Conservation (phyloP, 352 stramenopile genomes). For the Globisporangium apiculatum region DNA sequence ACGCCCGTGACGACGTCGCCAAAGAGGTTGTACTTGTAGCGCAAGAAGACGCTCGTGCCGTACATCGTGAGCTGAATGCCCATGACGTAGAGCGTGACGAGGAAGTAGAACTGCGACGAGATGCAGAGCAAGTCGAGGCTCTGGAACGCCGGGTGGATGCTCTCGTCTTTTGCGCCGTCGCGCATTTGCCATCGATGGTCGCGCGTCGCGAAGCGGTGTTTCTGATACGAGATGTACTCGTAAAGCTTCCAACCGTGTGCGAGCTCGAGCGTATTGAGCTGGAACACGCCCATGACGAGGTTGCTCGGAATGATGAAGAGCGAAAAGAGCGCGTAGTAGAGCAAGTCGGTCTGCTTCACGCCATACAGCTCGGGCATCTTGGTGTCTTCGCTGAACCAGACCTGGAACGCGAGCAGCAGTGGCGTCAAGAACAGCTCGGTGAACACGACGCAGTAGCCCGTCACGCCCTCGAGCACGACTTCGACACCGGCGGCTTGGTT, state of each 20-base stretch:
- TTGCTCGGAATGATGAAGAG: constrained; percentile 94
- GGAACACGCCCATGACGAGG: constrained; percentile 90
- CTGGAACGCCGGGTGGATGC: constrained; percentile 89
- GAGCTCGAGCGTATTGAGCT: constrained; percentile 95
- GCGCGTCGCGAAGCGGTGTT: constrained; percentile 92
- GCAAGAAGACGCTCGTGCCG: constrained; percentile 90
- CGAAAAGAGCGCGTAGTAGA: constrained; percentile 94
- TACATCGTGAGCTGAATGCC: constrained; percentile 92
- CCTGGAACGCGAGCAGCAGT: constrained; percentile 85
- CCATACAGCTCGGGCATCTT: constrained; percentile 90
- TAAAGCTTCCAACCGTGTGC: constrained; percentile 96
- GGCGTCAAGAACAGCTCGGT: constrained; percentile 83
- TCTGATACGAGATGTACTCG: constrained; percentile 96
- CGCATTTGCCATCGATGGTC: constrained; percentile 92
- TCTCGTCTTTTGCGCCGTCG: constrained; percentile 85
- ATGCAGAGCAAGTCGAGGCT: constrained; percentile 95
- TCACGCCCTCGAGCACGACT: constrained; percentile 87
- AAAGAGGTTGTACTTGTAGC: constrained; percentile 92
- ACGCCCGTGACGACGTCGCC: constrained; percentile 88
- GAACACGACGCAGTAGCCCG: constrained; percentile 89
- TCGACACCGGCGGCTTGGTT: constrained; percentile 91
- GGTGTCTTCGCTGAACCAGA: constrained; percentile 86
- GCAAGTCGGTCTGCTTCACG: constrained; percentile 90
- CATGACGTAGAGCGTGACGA: constrained; percentile 75
- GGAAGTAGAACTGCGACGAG: constrained; percentile 91